phyloP scores from a whole-genome alignment of 352 stramenopile species.

The Pythium apleroticum region DNA sequence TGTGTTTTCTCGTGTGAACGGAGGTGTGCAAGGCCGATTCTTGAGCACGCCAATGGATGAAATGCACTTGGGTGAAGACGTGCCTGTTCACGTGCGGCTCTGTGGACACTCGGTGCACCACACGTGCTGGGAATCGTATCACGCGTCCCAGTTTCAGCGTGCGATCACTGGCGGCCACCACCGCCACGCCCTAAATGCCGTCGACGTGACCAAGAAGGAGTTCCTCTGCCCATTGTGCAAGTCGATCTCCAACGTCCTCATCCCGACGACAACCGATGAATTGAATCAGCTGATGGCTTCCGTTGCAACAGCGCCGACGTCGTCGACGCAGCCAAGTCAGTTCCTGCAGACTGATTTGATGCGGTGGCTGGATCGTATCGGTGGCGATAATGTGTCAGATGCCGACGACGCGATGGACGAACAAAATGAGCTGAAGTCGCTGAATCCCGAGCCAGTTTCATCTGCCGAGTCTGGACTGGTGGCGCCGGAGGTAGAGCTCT shows the following conservation, averaged over 20 bases:
- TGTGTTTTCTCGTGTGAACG: constrained; percentile 69
- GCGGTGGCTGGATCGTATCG: constrained; percentile 43
- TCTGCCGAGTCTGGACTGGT: not conserved
- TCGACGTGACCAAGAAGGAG: constrained; percentile 96
- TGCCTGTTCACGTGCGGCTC: constrained; percentile 75
- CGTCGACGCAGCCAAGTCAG: not conserved
- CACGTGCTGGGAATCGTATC: constrained; percentile 94
- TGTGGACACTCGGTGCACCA: constrained; percentile 96
- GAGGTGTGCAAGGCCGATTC: constrained; percentile 45
- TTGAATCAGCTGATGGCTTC: constrained; percentile 37
- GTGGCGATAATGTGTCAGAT: constrained; percentile 12
- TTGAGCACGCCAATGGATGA: constrained; percentile 83
- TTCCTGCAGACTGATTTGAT: constrained; percentile 33
- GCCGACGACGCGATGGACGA: constrained; percentile 22
- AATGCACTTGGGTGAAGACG: constrained; percentile 83
- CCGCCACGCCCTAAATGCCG: constrained; percentile 90
- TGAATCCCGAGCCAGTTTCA: constrained; percentile 11
- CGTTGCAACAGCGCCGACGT: not conserved
- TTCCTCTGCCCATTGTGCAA: constrained; percentile 98
- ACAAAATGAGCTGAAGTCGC: constrained; percentile 18
- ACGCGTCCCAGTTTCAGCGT: constrained; percentile 93
- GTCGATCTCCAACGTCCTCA: constrained; percentile 96
- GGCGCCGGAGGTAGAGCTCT: constrained; percentile 1
- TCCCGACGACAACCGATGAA: constrained; percentile 80
- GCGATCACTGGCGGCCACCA: constrained; percentile 92